Evolutionary conservation across 2,329 filamentous ascomycete genomes (phyloP).

Genomic region (Didymella pomorum): DNA sequence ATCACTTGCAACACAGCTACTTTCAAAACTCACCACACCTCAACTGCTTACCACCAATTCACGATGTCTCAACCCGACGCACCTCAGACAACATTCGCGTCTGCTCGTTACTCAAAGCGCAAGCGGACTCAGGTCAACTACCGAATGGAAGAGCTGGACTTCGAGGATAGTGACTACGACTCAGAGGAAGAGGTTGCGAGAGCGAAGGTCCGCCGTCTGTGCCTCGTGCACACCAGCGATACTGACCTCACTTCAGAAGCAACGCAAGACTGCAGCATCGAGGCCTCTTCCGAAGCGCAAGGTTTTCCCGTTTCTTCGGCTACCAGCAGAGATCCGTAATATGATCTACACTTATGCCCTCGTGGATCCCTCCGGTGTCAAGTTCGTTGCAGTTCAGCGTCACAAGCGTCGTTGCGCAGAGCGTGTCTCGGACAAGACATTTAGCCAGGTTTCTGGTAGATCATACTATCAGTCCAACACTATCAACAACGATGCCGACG

Average conservation of each 20-base stretch:
- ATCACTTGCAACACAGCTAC: neutral
- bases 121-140: slow-evolving; percentile 46
- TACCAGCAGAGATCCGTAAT: slow-evolving; percentile 48
- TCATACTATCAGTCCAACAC: slow-evolving; percentile 10
- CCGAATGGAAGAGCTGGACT: slow-evolving; percentile 34
- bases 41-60: neutral
- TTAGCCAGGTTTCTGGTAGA: neutral
- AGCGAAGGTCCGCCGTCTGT: slow-evolving; percentile 36
- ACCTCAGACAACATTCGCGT: slow-evolving; percentile 24
- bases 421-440: slow-evolving; percentile 26
- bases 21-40: neutral
- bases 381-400: slow-evolving; percentile 33
- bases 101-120: slow-evolving; percentile 44
- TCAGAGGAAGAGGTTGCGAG: slow-evolving; percentile 28
- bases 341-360: slow-evolving; percentile 45
- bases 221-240: neutral
- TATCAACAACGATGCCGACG: slow-evolving; percentile 18
- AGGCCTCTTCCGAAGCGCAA: slow-evolving; percentile 41
- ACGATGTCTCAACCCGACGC: slow-evolving; percentile 29
- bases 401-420: slow-evolving; percentile 41
- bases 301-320: slow-evolving; percentile 46
- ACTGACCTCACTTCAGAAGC: slow-evolving; percentile 33
- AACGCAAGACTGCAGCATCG: slow-evolving; percentile 27
- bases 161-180: slow-evolving; percentile 30
- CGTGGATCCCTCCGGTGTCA: slow-evolving; percentile 36